Percentiles rank a stretch among this genome's conserved stretches.
Conservation (phyloP, 2,329 filamentous ascomycete species). For the Mycogone perniciosa region DNA sequence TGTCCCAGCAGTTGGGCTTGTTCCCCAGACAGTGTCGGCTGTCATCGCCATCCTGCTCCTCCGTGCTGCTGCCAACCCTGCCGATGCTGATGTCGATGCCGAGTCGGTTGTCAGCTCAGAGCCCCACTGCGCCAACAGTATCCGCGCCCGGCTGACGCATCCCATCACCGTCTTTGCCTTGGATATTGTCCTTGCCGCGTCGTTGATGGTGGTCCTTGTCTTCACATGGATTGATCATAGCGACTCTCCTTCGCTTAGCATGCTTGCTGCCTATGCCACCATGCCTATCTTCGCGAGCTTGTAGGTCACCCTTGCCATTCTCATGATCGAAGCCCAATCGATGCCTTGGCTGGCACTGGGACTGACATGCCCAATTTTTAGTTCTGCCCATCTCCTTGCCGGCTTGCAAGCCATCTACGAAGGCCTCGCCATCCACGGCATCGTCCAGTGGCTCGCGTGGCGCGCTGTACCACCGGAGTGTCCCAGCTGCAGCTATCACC, state of each 20-base stretch:
- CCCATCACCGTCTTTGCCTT: constrained; percentile 33
- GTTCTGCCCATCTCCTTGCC: constrained; percentile 33
- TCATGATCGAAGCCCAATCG: background rate
- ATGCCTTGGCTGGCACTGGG: background rate
- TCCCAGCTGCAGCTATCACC: constrained; percentile 33
- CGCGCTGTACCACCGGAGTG: constrained; percentile 34
- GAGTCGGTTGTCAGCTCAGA: constrained; percentile 1
- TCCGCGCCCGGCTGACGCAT: constrained; percentile 17
- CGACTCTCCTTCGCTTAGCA: constrained; percentile 26
- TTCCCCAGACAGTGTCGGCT: constrained; percentile 34
- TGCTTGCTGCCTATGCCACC: constrained; percentile 38
- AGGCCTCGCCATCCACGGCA: constrained; percentile 33
- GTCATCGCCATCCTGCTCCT: constrained; percentile 21
- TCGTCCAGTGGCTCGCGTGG: constrained; percentile 35
- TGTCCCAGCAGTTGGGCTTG: constrained; percentile 34
- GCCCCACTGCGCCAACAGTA: background rate
- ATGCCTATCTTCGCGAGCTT: constrained; percentile 36
- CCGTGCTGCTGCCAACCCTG: constrained; percentile 8
- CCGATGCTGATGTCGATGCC: constrained; percentile 5
- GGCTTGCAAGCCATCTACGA: constrained; percentile 33
- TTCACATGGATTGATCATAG: constrained; percentile 33
- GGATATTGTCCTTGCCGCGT: constrained; percentile 31
- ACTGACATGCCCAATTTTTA: constrained; percentile 12
- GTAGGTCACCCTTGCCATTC: constrained; percentile 21
- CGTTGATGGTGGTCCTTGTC: constrained; percentile 34